Conservation (phyloP, 2,329 filamentous ascomycete species). For the Fusarium buxicola region DNA sequence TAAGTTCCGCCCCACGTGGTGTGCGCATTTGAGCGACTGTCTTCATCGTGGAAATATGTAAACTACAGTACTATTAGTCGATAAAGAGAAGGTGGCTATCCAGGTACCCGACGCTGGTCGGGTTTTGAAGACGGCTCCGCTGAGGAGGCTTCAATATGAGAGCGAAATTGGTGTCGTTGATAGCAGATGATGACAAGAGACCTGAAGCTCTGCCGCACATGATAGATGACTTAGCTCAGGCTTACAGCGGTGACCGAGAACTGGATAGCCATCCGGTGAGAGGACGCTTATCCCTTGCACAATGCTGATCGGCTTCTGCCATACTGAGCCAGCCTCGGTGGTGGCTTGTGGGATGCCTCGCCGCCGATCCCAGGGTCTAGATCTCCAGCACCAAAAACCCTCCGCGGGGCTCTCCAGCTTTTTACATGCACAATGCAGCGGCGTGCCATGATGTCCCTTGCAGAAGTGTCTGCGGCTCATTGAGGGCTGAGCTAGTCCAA, state of each 20-base stretch:
- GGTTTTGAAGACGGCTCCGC: constrained; percentile 5
- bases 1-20: constrained; percentile 39
- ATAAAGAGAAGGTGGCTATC: constrained; percentile 16
- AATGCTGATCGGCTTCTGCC: constrained; percentile 8
- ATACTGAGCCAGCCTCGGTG: constrained; percentile 19
- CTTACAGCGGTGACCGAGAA: background rate
- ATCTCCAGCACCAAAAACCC: constrained; percentile 39
- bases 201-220: background rate
- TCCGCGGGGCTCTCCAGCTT: constrained; percentile 47
- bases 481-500: constrained; percentile 24
- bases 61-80: constrained; percentile 9
- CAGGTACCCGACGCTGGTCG: constrained; percentile 13
- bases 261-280: constrained; percentile 3
- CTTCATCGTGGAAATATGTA: background rate
- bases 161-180: constrained; percentile 4
- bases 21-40: constrained; percentile 26
- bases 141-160: background rate
- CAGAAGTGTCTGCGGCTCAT: constrained; percentile 43
- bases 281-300: constrained; percentile 6
- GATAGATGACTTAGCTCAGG: background rate
- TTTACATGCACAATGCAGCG: constrained; percentile 41
- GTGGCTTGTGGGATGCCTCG: constrained; percentile 33
- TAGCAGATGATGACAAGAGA: background rate
- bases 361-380: constrained; percentile 42
- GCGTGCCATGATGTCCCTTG: constrained; percentile 40